A percentile compares a stretch with the other conserved stretches of the same genome.
Evolutionary conservation across 352 stramenopile genomes (phyloP).

Genomic region (Globisporangium camurandrum): DNA sequence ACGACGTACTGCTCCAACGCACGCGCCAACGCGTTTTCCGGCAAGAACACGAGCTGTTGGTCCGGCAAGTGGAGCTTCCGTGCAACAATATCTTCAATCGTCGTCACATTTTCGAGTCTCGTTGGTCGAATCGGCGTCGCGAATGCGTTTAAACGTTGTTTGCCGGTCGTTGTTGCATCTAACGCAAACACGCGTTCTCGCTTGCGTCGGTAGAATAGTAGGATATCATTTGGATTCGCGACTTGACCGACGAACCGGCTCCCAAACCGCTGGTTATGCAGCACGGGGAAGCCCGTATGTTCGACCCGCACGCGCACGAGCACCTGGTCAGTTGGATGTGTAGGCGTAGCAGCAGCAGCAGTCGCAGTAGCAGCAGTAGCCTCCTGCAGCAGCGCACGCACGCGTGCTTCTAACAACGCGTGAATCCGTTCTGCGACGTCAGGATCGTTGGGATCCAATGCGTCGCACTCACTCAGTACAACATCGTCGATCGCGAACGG

Average conservation of each 20-base stretch:
- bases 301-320: constrained; percentile 85
- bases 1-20: constrained; percentile 76
- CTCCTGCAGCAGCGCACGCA: constrained; percentile 62
- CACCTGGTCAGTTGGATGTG: constrained; percentile 32
- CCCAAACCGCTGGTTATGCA: constrained; percentile 87
- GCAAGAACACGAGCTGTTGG: constrained; percentile 68
- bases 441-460: constrained; percentile 89
- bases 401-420: constrained; percentile 51
- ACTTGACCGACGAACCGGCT: constrained; percentile 78
- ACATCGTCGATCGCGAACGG: constrained; percentile 93
- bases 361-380: constrained; percentile 34
- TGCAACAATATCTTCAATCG: constrained; percentile 73
- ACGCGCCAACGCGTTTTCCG: constrained; percentile 52
- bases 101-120: constrained; percentile 58
- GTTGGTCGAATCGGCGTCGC: constrained; percentile 46
- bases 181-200: constrained; percentile 36
- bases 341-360: constrained; percentile 12
- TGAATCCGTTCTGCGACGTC: constrained; percentile 67
- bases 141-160: constrained; percentile 18
- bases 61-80: constrained; percentile 57
- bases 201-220: constrained; percentile 76
- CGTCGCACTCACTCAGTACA: constrained; percentile 72
- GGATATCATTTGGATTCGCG: constrained; percentile 84
- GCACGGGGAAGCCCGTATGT: constrained; percentile 80
- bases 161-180: constrained; percentile 28